These are phyloP conservation scores for Cyberlindnera misumaiensis DNA, from an alignment of 805 yeast genomes.

Conservation along the genomic window DNA sequence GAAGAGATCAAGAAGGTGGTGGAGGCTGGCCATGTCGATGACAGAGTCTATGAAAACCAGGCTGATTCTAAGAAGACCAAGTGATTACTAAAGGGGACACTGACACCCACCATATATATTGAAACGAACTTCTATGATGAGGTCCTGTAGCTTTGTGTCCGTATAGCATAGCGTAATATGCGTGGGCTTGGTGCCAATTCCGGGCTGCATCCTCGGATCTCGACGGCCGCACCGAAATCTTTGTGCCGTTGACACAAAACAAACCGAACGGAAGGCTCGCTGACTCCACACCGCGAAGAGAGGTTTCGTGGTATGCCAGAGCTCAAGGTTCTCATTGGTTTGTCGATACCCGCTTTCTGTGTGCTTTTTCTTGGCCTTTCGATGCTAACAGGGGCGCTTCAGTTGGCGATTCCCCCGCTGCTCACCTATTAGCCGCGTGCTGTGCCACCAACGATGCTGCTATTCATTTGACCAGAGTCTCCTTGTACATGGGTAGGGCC, in stretches of 20 bases:
- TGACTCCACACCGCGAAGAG: too few species aligned
- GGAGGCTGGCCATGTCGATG: conserved; percentile 71
- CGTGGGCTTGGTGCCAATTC: too few species aligned
- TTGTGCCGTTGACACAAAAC: too few species aligned
- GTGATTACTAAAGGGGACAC: neutral
- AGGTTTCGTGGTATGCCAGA: neutral
- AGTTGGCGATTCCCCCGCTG: conserved; percentile 16
- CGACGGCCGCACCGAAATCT: too few species aligned
- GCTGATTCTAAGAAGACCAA: conserved; percentile 20
- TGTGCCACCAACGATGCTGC: neutral
- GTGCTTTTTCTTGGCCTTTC: too few species aligned
- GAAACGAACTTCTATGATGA: too few species aligned
- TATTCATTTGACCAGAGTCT: conserved; percentile 3
- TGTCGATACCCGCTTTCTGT: neutral
- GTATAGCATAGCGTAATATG: too few species aligned
- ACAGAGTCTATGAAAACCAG: conserved; percentile 63
- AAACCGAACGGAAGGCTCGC: too few species aligned
- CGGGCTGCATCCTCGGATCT: too few species aligned
- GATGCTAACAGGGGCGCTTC: conserved; percentile 1
- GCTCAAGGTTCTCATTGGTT: conserved; percentile 6
- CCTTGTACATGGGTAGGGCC: neutral
- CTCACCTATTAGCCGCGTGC: conserved; percentile 6
- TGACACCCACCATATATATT: too few species aligned
- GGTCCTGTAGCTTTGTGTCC: too few species aligned
- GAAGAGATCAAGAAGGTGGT: conserved; percentile 72